Evolutionary conservation across 371 early-diverging fungal species (phyloP).

Genomic region (Conidiobolus incongruus): DNA sequence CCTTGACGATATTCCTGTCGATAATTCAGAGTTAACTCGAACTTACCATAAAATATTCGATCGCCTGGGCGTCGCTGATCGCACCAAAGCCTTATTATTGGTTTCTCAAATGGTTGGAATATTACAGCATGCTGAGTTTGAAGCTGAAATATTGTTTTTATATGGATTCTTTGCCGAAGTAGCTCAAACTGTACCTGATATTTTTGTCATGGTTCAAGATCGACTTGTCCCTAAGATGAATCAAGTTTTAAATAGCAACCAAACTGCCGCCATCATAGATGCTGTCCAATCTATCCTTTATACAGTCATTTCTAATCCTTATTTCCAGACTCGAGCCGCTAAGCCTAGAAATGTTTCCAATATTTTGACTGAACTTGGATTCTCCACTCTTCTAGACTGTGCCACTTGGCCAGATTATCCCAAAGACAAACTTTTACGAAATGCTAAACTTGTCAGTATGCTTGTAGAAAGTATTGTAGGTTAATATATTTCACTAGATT

Average conservation of each 20-base stretch:
- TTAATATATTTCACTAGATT: slow-evolving; percentile 4
- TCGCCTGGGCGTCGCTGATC: slow-evolving; percentile 32
- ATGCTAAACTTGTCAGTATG: slow-evolving; percentile 31
- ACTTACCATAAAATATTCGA: slow-evolving; percentile 38
- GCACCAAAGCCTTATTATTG: slow-evolving; percentile 41
- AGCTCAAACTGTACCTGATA: slow-evolving; percentile 45
- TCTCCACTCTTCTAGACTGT: slow-evolving; percentile 14
- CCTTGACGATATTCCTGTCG: slow-evolving; percentile 16
- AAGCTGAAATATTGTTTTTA: slow-evolving; percentile 60
- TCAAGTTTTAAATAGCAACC: slow-evolving; percentile 38
- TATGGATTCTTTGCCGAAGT: slow-evolving; percentile 67
- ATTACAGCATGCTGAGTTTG: slow-evolving; percentile 59
- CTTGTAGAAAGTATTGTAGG: slow-evolving; percentile 33
- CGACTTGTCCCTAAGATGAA: slow-evolving; percentile 51
- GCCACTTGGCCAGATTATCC: slow-evolving; percentile 9
- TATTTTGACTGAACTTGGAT: slow-evolving; percentile 25
- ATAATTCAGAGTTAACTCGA: slow-evolving; percentile 16
- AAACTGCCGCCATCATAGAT: slow-evolving; percentile 40
- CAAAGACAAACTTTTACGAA: slow-evolving; percentile 17
- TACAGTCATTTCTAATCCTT: slow-evolving; percentile 41
- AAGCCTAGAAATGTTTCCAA: slow-evolving; percentile 13
- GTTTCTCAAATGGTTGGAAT: slow-evolving; percentile 56
- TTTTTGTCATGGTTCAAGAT: slow-evolving; percentile 48
- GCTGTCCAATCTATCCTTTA: slow-evolving; percentile 55
- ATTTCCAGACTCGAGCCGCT: slow-evolving; percentile 15